These are phyloP conservation scores for Brassica napus DNA, from an alignment of 345 rosid species.

Conservation along the genomic window Da-Ae NC_063445.1:29191501-29192000, in stretches of 20 bases:
- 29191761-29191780: conserved; percentile 60
- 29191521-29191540: not conserved
- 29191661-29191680: conserved; percentile 96
- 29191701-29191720: conserved; percentile 34
- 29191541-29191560: not conserved
- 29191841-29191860: conserved; percentile 83
- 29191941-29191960: not conserved
- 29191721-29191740: not conserved
- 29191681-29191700: conserved; percentile 46
- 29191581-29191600: not conserved
- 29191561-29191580: not conserved
- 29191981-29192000: conserved; percentile 72
- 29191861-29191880: conserved; percentile 96
- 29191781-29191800: conserved; percentile 95
- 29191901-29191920: conserved; percentile 11
- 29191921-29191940: not conserved
- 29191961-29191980: conserved; percentile 67
- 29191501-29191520: not conserved
- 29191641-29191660: conserved; percentile 93
- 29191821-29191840: conserved; percentile 93
- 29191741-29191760: conserved; percentile 3
- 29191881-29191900: conserved; percentile 49
- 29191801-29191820: conserved; percentile 86
- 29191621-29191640: conserved; percentile 95
- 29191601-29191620: conserved; percentile 41